These are phyloP conservation scores for Aspergillus fumigatus DNA, from an alignment of 2,329 filamentous ascomycete genomes.

Conservation along the genomic window DNA sequence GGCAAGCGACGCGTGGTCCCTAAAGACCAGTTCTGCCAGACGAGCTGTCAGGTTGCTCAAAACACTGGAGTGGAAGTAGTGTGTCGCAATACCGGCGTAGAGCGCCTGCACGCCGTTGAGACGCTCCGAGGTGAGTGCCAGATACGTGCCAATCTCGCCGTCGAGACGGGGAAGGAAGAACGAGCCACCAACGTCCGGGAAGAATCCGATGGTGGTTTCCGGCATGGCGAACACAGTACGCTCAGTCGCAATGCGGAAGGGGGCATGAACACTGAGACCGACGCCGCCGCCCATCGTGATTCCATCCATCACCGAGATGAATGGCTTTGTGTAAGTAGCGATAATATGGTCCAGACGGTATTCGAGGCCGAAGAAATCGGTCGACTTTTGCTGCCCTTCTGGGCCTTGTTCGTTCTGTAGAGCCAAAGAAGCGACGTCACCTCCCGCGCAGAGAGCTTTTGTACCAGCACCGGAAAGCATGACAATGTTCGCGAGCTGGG, in stretches of 20 bases:
- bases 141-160: conserved; percentile 81
- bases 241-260: conserved; percentile 94
- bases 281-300: conserved; percentile 98
- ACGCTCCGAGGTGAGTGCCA: conserved; percentile 83
- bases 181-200: conserved; percentile 93
- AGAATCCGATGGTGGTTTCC: conserved; percentile 97
- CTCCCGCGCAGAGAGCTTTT: conserved; percentile 86
- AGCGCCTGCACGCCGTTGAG: conserved; percentile 80
- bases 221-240: conserved; percentile 97
- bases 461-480: conserved; percentile 86
- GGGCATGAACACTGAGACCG: conserved; percentile 88
- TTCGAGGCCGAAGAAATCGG: conserved; percentile 88
- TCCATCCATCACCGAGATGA: conserved; percentile 93
- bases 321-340: conserved; percentile 88
- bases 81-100: conserved; percentile 87
- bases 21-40: conserved; percentile 83
- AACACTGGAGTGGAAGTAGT: conserved; percentile 90
- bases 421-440: conserved; percentile 80
- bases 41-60: conserved; percentile 76
- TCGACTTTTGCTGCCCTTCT: conserved; percentile 68
- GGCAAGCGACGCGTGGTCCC: conserved; percentile 63
- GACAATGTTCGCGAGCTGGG: conserved; percentile 86
- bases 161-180: conserved; percentile 93
- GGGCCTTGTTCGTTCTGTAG: conserved; percentile 62
- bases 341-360: conserved; percentile 96